Base-by-base conservation (phyloP, 345 rosid species). In the Populus tremula region DNA sequence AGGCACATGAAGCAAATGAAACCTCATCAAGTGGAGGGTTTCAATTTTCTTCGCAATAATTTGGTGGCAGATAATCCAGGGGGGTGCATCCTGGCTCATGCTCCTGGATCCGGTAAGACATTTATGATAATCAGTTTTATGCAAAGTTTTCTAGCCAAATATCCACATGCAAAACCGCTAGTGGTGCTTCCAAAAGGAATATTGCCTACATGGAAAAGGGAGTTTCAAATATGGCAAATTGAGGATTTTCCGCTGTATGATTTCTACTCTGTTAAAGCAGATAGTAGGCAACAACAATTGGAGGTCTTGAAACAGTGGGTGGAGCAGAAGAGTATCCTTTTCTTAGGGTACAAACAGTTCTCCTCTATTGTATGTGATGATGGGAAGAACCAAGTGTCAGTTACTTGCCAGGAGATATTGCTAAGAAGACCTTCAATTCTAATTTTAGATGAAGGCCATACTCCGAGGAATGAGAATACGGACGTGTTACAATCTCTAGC, bases 101-200 rank as follows among this genome's bases (percentile, higher is more conserved):
- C 98, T 14, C 99, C 98, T 13, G 99, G 99, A 50, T 95, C 99
- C 13, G 99, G 98, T 39, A 93, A 95, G 83, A 93, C 99, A 10
- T 95, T 95, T 68, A 90, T 95, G 86, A 88, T 93, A 21, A 93
- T 96, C 43, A 93, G 98, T 80, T 93, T 93, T 79, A 80, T 96
- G 84, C 98, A 92, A 65, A 93, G 96, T 79, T 96, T 96, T 79
- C 86, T 96, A 74, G 97, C 94, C 62, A 92, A 87, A 77, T 84
- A 91, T 85, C 93, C 96, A 9, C 81, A 87, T 36, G 97, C 94
- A 49, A 93, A 88, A 71, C 97, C 97, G 2, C 80, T 95, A 49
- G 94, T 92, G 11, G 87, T 93, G 73, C 92, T 95, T 59, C 97
- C 99, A 0, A 95, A 92, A 80, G 96, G 98, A 49, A 92, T 95